phyloP scores from a whole-genome alignment of 371 early-diverging fungal species.

The Mucor ambiguus region DNA sequence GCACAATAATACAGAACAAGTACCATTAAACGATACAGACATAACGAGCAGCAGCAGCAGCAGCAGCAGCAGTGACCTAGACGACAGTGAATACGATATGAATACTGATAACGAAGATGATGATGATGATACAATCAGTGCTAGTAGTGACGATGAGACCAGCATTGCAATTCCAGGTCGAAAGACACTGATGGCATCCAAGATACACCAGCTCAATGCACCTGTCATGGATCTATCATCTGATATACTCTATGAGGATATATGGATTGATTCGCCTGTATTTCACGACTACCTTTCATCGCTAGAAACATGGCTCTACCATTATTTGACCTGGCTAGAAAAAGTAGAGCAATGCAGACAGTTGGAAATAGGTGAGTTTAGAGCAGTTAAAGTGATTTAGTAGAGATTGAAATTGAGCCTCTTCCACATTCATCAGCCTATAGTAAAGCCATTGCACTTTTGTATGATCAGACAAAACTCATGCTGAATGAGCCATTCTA shows the following conservation, averaged over 20 bases:
- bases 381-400: background rate
- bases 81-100: background rate
- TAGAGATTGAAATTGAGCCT: background rate
- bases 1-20: slow-evolving; percentile 1
- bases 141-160: slow-evolving; percentile 67
- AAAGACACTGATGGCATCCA: slow-evolving; percentile 13
- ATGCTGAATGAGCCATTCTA: slow-evolving; percentile 26
- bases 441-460: slow-evolving; percentile 21
- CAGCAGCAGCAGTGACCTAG: background rate
- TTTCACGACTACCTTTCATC: slow-evolving; percentile 32
- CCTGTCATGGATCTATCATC: slow-evolving; percentile 19
- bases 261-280: slow-evolving; percentile 39
- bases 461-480: slow-evolving; percentile 25
- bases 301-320: slow-evolving; percentile 27
- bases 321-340: slow-evolving; percentile 31
- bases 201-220: slow-evolving; percentile 5
- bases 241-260: slow-evolving; percentile 31
- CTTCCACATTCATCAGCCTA: slow-evolving; percentile 8
- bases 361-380: slow-evolving; percentile 28
- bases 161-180: slow-evolving; percentile 96
- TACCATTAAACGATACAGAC: slow-evolving; percentile 7
- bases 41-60: background rate
- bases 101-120: slow-evolving; percentile 5
- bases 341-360: slow-evolving; percentile 37
- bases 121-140: slow-evolving; percentile 7